Base-by-base conservation (phyloP, 2,329 filamentous ascomycete species). In the Diaporthe capsici region DNA sequence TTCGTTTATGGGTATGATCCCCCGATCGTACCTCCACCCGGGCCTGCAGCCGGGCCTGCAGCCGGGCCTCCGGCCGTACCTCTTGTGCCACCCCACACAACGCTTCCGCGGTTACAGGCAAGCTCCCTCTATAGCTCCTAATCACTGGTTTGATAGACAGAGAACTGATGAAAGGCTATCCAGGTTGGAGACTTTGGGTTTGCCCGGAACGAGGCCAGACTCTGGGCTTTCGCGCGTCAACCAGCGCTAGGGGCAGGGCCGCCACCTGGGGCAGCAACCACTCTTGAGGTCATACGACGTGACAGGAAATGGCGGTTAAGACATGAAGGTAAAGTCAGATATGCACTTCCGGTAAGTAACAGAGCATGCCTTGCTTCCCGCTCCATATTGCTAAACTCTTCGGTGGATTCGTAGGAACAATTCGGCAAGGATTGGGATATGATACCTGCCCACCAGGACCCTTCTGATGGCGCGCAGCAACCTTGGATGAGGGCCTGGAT, bases 341-440 rank as follows among this genome's bases (percentile, higher is more conserved):
- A 39, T 25, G 22, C 10, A 20, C 53, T 63, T 63, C 34, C 51
- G 17, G 73, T 39, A 6, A 28, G 34, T 4, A 5, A 28, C 7
- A 13, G 6, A n/a, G 7, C 20, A 5, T 39, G 20, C 15, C 9
- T 47, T 44, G 13, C 8, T 44, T 44, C 17, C 10, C 4, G 12
- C 42, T 4, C 13, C 25, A 17, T 5, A 1, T 15, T 25, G 22
- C 65, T 68, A 22, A 53, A 44, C 17, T 9, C 2, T n/a, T 20
- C 15, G 17, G 22, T 12, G 42, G 9, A 6, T 31, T 10, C 13
- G 6, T 5, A 75, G 73, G 73, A 75, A 37, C 58, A 65, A 51
- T 75, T 71, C 49, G 28, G 57, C 12, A 28, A 17, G 22, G 73
- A 75, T 3, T 75, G 73, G 73, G 58, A 72, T 10, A 39, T 15